Evolutionary conservation across 768 basidiomycete species (phyloP).

Genomic region (Naganishia onofrii): DNA sequence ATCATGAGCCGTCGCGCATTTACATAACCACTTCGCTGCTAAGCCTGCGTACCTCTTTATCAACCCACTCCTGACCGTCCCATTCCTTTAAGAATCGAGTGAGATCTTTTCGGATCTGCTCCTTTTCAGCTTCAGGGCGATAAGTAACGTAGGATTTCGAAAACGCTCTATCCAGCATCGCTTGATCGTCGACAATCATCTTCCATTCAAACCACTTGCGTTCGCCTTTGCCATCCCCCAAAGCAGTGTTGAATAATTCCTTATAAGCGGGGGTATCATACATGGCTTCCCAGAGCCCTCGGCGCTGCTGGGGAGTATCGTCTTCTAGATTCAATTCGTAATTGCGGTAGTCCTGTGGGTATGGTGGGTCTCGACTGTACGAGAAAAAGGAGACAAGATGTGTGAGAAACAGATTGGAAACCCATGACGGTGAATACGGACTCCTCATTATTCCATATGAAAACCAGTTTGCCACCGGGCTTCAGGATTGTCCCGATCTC

Average conservation of each 20-base stretch:
- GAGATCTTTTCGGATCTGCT: constrained; percentile 59
- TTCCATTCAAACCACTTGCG: constrained; percentile 57
- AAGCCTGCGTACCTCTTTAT: constrained; percentile 57
- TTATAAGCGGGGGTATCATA: constrained; percentile 67
- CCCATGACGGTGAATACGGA: background rate
- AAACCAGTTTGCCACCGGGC: constrained; percentile 65
- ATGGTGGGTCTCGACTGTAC: constrained; percentile 24
- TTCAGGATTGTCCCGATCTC: constrained; percentile 81
- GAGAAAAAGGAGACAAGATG: too few relatives aligned
- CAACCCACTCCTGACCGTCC: constrained; percentile 69
- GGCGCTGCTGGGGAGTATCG: constrained; percentile 78
- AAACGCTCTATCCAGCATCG: constrained; percentile 62
- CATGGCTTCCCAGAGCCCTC: constrained; percentile 67
- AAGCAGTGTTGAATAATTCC: constrained; percentile 59
- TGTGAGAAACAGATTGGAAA: background rate
- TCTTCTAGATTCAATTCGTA: constrained; percentile 25
- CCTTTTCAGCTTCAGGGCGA: constrained; percentile 62
- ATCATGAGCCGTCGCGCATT: background rate
- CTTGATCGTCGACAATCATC: constrained; percentile 59
- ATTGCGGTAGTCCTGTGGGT: constrained; percentile 20
- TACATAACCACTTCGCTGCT: background rate
- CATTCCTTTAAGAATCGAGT: constrained; percentile 61
- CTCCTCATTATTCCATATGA: constrained; percentile 85
- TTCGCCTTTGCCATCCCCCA: constrained; percentile 55
- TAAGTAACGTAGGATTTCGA: constrained; percentile 84